Conservation (phyloP, 129 eudicot species). For the Arctium lappa region DNA sequence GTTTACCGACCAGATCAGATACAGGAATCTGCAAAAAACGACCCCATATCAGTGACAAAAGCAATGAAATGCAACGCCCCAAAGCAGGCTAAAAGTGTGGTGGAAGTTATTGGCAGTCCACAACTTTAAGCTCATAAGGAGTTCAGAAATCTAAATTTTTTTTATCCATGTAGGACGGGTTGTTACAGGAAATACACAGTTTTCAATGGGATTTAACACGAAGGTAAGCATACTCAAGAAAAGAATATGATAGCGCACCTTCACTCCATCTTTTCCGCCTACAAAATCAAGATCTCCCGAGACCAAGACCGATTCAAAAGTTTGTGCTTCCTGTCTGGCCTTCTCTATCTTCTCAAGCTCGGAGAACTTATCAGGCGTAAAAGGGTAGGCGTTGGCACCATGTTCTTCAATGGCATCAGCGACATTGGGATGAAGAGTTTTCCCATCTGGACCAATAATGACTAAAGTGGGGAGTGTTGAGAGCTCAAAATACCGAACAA, state of each 20-base stretch:
- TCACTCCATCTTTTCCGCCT: slow-evolving; percentile 49
- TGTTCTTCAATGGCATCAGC: slow-evolving; percentile 73
- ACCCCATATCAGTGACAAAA: not conserved
- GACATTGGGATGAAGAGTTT: slow-evolving; percentile 68
- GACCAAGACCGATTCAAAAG: slow-evolving; percentile 73
- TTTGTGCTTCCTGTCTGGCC: slow-evolving; percentile 69
- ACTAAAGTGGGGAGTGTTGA: slow-evolving; percentile 58
- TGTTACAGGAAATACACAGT: not conserved
- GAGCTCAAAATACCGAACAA: slow-evolving; percentile 65
- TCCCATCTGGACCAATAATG: slow-evolving; percentile 76
- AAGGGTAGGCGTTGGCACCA: slow-evolving; percentile 74
- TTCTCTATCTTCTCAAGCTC: slow-evolving; percentile 72
- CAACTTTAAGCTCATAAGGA: not conserved
- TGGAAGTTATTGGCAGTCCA: not conserved
- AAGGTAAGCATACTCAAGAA: not conserved
- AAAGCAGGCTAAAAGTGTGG: not conserved
- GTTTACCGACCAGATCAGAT: slow-evolving; percentile 71
- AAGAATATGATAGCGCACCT: slow-evolving; percentile 42
- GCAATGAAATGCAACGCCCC: not conserved
- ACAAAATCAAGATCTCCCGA: slow-evolving; percentile 60
- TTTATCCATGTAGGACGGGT: too few relatives aligned
- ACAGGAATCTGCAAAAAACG: slow-evolving; percentile 52
- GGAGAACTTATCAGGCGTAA: slow-evolving; percentile 66
- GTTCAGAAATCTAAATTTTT: not conserved
- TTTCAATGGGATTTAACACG: not conserved